Percentiles rank a stretch among this genome's conserved stretches.
Conservation (phyloP, 73 alveolate genomes). For the Uronychia setigera region DNA sequence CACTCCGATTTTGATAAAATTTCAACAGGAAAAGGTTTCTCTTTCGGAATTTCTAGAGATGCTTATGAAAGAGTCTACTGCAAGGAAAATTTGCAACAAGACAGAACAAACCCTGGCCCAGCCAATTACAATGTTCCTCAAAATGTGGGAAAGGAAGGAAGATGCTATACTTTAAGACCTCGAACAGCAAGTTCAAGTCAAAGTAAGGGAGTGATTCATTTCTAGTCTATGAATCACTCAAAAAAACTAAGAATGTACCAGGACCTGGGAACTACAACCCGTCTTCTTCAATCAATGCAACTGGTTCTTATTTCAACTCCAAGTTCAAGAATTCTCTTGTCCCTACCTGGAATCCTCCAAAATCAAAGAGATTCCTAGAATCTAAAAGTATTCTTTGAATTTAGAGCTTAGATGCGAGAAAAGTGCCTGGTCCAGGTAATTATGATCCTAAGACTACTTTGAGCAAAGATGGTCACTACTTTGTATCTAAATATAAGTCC, state of each 20-base stretch:
- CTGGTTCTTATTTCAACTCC: conserved; percentile 55
- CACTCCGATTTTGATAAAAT: neutral
- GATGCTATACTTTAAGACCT: conserved; percentile 5
- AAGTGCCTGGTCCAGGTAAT: conserved; percentile 26
- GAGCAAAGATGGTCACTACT: conserved; percentile 11
- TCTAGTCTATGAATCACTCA: neutral
- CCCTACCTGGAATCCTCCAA: conserved; percentile 16
- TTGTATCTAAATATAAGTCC: conserved; percentile 8
- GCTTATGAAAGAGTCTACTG: conserved; percentile 7
- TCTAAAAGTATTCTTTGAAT: neutral
- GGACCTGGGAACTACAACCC: conserved; percentile 47
- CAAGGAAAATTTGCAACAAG: neutral
- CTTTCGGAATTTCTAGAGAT: conserved; percentile 20
- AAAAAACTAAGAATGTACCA: conserved; percentile 11
- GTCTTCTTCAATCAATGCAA: conserved; percentile 59
- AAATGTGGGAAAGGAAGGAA: neutral
- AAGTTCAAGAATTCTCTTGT: conserved; percentile 59
- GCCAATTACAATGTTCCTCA: neutral
- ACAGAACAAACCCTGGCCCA: conserved; percentile 22
- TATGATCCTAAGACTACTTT: conserved; percentile 3
- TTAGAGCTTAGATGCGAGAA: too few relatives aligned
- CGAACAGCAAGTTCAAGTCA: conserved; percentile 2
- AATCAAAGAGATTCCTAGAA: conserved; percentile 50
- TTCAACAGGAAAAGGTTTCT: neutral
- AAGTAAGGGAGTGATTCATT: neutral